Base-by-base conservation (phyloP, 345 rosid genomes). In the Raphanus sativus region DNA sequence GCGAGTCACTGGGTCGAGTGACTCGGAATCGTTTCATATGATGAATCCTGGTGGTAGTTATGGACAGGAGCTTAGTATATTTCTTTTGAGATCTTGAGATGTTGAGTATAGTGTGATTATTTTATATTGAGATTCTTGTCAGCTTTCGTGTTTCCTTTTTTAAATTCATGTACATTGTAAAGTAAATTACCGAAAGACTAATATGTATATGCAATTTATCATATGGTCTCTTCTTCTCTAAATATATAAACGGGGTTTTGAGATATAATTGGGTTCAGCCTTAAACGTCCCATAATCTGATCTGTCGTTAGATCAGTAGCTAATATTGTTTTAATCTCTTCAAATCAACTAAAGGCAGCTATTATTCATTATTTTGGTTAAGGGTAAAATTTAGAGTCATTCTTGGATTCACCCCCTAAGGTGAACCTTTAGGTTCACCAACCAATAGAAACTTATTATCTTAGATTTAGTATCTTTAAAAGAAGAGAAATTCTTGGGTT, bases 11-110 rank as follows among this genome's bases (percentile, higher is more conserved):
- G 97, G 97, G 0, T 92, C 97, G 7, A 85, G 75, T 63, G 90
- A 90, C 62, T 90, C 92, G 0, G 89, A 90, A 77, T 86, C 95
- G 8, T 90, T 92, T 72, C 93, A 92, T 66, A 89, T 92, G 95
- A 85, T 90, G 36, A 87, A 89, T 76, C 97, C 97, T 2, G 85
- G 62, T 12, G 95, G 93, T 29, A 83, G 90, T 67, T 77, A 85
- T 6, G 95, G 89, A 6, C 97, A 90, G 73, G 92, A 90, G 55
- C 90, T 92, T 68, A 89, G 94, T 77, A 83, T 91, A 45, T 91
- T 91, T 66, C 82, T 91, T 4, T 69, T 91, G 29, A 83, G 97
- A 84, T 87, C 93, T 6, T 89, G 82, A 80, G 25, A 59, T 26
- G 26, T 11, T 26, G 63, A 45, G 54, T 40, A 64, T 21, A 21